Conservation (phyloP, 768 basidiomycete genomes). For the Porpolomopsis calyptriformis region DNA sequence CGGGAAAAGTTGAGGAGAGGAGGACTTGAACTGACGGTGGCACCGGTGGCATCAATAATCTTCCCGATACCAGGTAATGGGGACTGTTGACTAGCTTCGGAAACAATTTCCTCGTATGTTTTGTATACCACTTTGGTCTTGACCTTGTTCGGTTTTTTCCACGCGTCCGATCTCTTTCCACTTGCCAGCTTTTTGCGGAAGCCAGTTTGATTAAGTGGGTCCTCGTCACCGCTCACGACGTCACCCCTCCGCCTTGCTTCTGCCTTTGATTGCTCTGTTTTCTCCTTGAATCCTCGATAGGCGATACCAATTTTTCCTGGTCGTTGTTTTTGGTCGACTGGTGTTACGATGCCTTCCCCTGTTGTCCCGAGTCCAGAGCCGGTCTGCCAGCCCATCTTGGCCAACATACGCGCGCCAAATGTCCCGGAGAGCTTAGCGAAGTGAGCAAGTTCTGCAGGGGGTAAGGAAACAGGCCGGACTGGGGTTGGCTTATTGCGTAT, state of each 20-base stretch:
- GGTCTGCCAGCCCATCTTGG: conserved; percentile 91
- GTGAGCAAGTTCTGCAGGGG: conserved; percentile 61
- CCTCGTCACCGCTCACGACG: conserved; percentile 63
- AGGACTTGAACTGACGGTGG: conserved; percentile 48
- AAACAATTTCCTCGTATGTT: conserved; percentile 92
- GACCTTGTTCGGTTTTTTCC: conserved; percentile 79
- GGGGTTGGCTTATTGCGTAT: conserved; percentile 44
- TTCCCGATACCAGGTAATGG: conserved; percentile 55
- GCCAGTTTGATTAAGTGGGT: conserved; percentile 34
- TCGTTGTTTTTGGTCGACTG: conserved; percentile 75
- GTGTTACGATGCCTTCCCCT: conserved; percentile 79
- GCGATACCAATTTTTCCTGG: conserved; percentile 84
- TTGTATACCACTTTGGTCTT: conserved; percentile 87
- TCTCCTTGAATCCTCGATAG: conserved; percentile 79
- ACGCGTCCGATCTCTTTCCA: conserved; percentile 61
- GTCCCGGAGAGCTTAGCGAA: conserved; percentile 69
- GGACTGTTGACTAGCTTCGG: conserved; percentile 65
- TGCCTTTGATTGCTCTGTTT: conserved; percentile 71
- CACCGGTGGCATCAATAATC: conserved; percentile 92
- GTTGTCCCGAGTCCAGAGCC: conserved; percentile 67
- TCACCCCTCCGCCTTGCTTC: conserved; percentile 74
- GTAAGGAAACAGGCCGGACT: conserved; percentile 43
- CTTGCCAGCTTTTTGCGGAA: conserved; percentile 46
- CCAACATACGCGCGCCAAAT: conserved; percentile 82
- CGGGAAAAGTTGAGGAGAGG: neutral